Base-by-base conservation (phyloP, 2,329 filamentous ascomycete genomes). In the Colletotrichum sojae region DNA sequence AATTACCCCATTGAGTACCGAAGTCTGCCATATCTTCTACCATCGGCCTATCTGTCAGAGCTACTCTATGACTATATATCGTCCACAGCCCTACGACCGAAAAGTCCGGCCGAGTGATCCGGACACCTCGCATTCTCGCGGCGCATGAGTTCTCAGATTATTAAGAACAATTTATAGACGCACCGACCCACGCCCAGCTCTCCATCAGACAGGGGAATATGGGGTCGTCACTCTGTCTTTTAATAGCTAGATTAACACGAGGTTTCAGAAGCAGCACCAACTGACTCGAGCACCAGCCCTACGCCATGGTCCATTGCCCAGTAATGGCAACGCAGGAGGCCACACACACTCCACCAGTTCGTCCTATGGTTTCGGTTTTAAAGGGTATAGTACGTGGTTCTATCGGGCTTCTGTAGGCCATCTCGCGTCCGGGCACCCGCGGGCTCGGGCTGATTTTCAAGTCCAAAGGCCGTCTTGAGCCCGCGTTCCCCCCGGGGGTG, bases 211-310 rank as follows among this genome's bases (percentile, higher is more conserved):
- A 60, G 57, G 46, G 57, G 46, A 22, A 12, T 0, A 40, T 40
- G 15, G 31, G 16, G 57, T 51, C 57, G 15, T 48, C 16, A 49
- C 22, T 58, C 40, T 58, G 48, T 58, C 12, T 40, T 60, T 22
- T 16, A 60, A 49, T 22, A 12, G 31, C 13, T 25, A 52, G 22
- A 40, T 60, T 22, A 51, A 60, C 45, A 51, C 46, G 57, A 60
- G 36, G 57, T 60, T 60, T 52, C 57, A 60, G 36, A 18, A 52
- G 18, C 57, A 52, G 22, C 18, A 39, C n/a, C 25, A 22, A 36
- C 46, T 60, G 57, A 60, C 57, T 60, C 57, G 18, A 51, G 46
- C 57, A 51, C 2, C 46, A 60, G 57, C 57, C 15, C 36, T 60
- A 49, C n/a, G n/a, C n/a, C n/a, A n/a, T n/a, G n/a, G n/a, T n/a